phyloP scores from a whole-genome alignment of 441 rosid genomes.

The Pelargonium fulgidum region DNA sequence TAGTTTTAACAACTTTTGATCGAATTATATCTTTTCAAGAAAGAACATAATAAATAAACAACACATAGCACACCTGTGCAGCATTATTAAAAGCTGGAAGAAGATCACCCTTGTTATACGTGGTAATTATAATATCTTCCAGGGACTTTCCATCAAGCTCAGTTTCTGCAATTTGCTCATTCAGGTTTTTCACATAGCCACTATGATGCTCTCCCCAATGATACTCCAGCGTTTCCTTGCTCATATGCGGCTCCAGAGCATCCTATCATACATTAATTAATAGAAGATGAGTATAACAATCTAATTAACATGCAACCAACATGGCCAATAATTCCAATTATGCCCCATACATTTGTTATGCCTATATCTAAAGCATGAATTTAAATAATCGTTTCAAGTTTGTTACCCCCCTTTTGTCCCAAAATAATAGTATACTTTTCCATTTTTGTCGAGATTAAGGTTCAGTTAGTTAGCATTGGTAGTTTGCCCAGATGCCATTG shows the following conservation, averaged over 20 bases:
- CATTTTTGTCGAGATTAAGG: too few relatives aligned
- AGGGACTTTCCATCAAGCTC: constrained; percentile 54
- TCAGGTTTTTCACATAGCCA: constrained; percentile 73
- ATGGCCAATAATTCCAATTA: too few relatives aligned
- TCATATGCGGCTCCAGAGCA: constrained; percentile 86
- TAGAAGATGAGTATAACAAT: background rate
- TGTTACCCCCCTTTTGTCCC: background rate
- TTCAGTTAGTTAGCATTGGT: too few relatives aligned
- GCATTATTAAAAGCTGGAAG: constrained; percentile 90
- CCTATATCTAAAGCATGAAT: background rate
- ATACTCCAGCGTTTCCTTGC: constrained; percentile 59
- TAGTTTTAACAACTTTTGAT: background rate
- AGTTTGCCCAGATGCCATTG: too few relatives aligned
- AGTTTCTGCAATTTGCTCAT: constrained; percentile 70
- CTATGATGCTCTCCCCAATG: constrained; percentile 96
- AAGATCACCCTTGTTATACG: constrained; percentile 68
- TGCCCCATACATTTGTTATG: background rate
- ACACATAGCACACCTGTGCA: constrained; percentile 56
- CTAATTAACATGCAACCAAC: background rate
- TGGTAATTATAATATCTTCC: constrained; percentile 46
- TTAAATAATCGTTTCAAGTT: background rate
- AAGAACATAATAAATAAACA: background rate
- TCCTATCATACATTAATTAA: constrained; percentile 32
- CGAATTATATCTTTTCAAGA: background rate
- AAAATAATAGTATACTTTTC: too few relatives aligned